These are phyloP conservation scores for Rhododendron kiyosumense DNA, from an alignment of 148 eudicot species.

Conservation along the genomic window DNA sequence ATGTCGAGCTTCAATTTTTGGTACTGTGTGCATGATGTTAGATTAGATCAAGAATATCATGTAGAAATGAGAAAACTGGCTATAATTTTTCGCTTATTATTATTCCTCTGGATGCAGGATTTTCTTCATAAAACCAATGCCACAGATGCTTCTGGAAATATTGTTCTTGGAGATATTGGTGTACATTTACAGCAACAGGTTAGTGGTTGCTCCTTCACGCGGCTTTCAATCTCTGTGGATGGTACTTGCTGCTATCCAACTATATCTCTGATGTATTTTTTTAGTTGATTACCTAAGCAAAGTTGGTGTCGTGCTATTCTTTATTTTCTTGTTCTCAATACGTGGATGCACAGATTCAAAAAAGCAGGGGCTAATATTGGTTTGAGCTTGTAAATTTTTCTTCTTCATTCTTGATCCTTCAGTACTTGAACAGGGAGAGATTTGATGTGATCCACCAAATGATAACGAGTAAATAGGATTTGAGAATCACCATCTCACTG, in stretches of 20 bases:
- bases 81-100: background rate
- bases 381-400: background rate
- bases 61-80: background rate
- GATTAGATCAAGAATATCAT: background rate
- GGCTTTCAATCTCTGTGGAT: background rate
- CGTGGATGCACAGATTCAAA: background rate
- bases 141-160: slow-evolving; percentile 92
- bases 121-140: slow-evolving; percentile 71
- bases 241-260: background rate
- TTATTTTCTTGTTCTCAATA: background rate
- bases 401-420: background rate
- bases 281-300: background rate
- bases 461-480: background rate
- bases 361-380: background rate
- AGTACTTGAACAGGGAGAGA: background rate
- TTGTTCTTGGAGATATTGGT: slow-evolving; percentile 81
- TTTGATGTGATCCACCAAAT: background rate
- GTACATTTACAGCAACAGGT: slow-evolving; percentile 94
- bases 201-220: slow-evolving; percentile 10
- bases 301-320: background rate
- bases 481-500: background rate
- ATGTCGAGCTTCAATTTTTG: background rate
- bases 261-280: background rate
- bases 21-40: background rate
- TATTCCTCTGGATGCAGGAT: slow-evolving; percentile 35